Base-by-base conservation (phyloP, 257 asterid genomes). In the Przewalskia tangutica region DNA sequence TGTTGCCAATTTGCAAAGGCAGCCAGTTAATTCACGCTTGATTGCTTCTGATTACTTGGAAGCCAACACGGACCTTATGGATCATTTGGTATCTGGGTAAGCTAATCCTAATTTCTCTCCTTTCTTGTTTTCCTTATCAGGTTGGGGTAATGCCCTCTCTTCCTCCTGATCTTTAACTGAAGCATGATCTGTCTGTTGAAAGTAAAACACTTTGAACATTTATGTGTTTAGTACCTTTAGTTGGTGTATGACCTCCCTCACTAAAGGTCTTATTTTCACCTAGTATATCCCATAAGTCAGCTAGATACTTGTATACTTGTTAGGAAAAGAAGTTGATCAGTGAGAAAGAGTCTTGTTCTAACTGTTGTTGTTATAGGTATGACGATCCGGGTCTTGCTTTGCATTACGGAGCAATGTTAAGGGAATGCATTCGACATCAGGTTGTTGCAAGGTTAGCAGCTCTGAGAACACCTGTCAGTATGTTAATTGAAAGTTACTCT, bases 391-490 rank as follows among this genome's bases (percentile, higher is more conserved):
- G 77, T 12, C 78, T 89, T 82, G 97, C 97, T 83, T 82, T 96
- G 91, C 97, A 94, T 85, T 96, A 84, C 42, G 99, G 99, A 77
- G 91, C 88, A 67, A 94, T 96, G 98, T 66, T 96, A 77, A 91
- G 90, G 89, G 99, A 96, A 86, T 93, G 97, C 83, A 89, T 96
- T 80, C 91, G 98, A 46, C 98, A 96, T 87, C 99, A 96, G 75
- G 86, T 84, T 82, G 95, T 96, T 81, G 97, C 98, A 70, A 89
- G 91, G 99, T 93, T 83, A 82, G 59, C 46, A 82, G 83, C 77
- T 71, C 40, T 34, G 46, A 58, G 7, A 55, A 60, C 75, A 50
- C 63, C 58, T 18, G 18, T 23, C 5, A 20, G 8, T 80, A 80
- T 80, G 53, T 50, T 50, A 50, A 23, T 27, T 48, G 42, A 32